phyloP scores from a whole-genome alignment of 2,329 filamentous ascomycete species.

The Dendryphion nanum region DNA sequence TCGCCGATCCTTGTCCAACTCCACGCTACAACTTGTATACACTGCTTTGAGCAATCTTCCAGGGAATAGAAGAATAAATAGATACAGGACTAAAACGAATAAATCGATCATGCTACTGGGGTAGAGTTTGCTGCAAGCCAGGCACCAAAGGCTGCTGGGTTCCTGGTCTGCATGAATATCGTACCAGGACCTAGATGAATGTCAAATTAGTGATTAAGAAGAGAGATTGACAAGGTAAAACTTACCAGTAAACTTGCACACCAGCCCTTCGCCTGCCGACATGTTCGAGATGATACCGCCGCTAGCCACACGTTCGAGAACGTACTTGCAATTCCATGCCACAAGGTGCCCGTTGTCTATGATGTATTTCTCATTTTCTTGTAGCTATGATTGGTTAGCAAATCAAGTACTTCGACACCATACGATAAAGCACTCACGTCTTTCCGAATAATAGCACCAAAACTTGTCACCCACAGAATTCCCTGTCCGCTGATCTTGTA shows the following conservation, averaged over 20 bases:
- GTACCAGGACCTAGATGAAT: slow-evolving; percentile 66
- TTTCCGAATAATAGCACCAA: slow-evolving; percentile 93
- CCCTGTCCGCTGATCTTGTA: slow-evolving; percentile 82
- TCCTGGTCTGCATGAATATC: slow-evolving; percentile 89
- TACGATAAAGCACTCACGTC: slow-evolving; percentile 80
- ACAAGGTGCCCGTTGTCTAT: slow-evolving; percentile 92
- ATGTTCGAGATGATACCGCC: slow-evolving; percentile 91
- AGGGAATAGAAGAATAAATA: no score
- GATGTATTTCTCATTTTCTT: slow-evolving; percentile 78
- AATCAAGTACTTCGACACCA: no score
- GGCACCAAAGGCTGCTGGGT: slow-evolving; percentile 62
- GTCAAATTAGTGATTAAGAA: no score
- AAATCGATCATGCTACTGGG: no score
- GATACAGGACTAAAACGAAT: no score
- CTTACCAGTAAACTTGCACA: slow-evolving; percentile 84
- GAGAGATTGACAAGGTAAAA: no score
- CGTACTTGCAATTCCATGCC: slow-evolving; percentile 95
- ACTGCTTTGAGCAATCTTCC: no score
- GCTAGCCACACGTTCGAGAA: slow-evolving; percentile 83
- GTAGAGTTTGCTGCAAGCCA: slow-evolving; percentile 46
- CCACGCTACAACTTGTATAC: no score
- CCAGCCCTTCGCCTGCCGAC: slow-evolving; percentile 79
- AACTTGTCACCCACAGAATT: slow-evolving; percentile 84
- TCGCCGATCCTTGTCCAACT: no score
- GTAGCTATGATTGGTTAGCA: slow-evolving; percentile 46